phyloP scores from a whole-genome alignment of 192 early-diverging fungal species.

The Coemansia erecta region DNA sequence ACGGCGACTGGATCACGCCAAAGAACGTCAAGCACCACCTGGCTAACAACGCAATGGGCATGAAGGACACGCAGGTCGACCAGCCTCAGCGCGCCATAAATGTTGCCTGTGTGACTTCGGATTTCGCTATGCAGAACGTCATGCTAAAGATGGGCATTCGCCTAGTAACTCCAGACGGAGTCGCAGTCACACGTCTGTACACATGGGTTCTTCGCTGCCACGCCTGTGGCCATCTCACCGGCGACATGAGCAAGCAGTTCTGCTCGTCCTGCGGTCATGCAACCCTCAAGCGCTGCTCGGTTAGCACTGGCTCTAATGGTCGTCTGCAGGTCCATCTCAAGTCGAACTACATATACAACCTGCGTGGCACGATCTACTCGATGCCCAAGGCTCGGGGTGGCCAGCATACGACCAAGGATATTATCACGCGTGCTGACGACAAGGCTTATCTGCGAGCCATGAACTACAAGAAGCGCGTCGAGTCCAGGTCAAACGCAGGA shows the following conservation, averaged over 20 bases:
- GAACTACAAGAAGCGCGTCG: conserved; percentile 24
- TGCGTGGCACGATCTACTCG: conserved; percentile 85
- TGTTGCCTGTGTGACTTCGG: conserved; percentile 87
- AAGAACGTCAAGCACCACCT: conserved; percentile 75
- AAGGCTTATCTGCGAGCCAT: conserved; percentile 66
- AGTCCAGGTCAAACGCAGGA: conserved; percentile 27
- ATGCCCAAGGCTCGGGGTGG: conserved; percentile 85
- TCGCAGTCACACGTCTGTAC: conserved; percentile 71
- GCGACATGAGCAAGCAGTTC: conserved; percentile 86
- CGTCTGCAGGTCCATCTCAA: conserved; percentile 81
- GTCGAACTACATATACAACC: conserved; percentile 85
- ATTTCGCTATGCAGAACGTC: conserved; percentile 98
- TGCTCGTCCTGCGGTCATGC: conserved; percentile 90
- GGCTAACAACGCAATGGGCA: conserved; percentile 55
- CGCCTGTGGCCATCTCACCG: conserved; percentile 83
- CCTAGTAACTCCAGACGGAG: conserved; percentile 81
- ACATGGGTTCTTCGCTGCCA: conserved; percentile 93
- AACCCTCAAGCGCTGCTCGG: conserved; percentile 81
- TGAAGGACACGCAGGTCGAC: conserved; percentile 33
- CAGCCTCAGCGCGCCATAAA: conserved; percentile 46
- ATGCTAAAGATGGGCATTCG: conserved; percentile 88
- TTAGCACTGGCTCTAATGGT: conserved; percentile 76
- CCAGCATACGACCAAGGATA: conserved; percentile 61
- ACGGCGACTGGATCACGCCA: conserved; percentile 94
- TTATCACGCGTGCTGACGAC: conserved; percentile 91